These are phyloP conservation scores for Myxozyma mucilagina DNA, from an alignment of 805 yeast species.

Conservation along the genomic window DNA sequence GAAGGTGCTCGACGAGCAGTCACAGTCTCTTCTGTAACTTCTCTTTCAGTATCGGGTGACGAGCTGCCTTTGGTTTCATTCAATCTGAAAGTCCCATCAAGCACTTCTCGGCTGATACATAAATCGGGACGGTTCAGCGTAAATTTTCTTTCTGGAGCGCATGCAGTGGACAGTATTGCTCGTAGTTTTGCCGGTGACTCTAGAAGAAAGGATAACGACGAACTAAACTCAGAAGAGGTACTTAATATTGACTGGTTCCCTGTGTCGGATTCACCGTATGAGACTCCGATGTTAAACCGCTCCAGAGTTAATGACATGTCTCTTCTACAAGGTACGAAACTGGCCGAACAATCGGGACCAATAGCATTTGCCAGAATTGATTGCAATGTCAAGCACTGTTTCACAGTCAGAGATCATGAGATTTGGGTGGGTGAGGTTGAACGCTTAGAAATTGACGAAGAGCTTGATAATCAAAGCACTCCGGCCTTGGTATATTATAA, in stretches of 20 bases:
- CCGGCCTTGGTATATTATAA: constrained; percentile 19
- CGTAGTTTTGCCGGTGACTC: constrained; percentile 57
- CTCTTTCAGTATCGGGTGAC: constrained; percentile 70
- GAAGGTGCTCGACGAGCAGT: constrained; percentile 14
- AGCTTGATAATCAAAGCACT: not conserved
- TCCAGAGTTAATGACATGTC: constrained; percentile 1
- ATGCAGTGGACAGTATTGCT: constrained; percentile 58
- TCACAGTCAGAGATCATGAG: constrained; percentile 79
- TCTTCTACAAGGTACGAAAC: not conserved
- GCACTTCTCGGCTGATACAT: constrained; percentile 69
- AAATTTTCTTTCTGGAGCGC: constrained; percentile 66
- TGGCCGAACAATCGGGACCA: not conserved
- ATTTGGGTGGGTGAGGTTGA: constrained; percentile 81
- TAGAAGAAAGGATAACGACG: not conserved
- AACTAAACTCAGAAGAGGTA: constrained; percentile 38
- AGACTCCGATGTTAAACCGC: constrained; percentile 22
- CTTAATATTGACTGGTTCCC: constrained; percentile 55
- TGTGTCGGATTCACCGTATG: constrained; percentile 45
- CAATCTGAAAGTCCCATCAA: constrained; percentile 82
- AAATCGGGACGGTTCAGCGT: constrained; percentile 62
- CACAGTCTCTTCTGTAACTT: constrained; percentile 83
- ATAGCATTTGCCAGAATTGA: constrained; percentile 26
- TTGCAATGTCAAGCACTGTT: constrained; percentile 34
- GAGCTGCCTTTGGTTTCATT: constrained; percentile 71
- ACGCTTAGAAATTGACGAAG: constrained; percentile 41